These are phyloP conservation scores for Populus deltoides DNA, from an alignment of 345 rosid genomes.

Conservation along the genomic window DNA sequence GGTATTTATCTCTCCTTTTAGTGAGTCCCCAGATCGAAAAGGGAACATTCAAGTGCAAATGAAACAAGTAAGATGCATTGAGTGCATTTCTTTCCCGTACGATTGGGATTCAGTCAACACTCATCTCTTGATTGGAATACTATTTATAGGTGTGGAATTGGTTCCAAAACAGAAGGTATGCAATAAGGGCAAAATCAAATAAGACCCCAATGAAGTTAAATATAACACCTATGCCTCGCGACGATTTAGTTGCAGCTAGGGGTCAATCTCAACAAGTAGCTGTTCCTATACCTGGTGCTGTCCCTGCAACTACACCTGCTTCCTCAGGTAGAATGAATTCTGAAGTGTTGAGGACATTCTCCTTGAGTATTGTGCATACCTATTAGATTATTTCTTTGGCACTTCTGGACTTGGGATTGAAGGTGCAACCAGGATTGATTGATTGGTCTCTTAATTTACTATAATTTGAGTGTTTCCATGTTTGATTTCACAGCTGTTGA, in stretches of 20 bases:
- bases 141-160: conserved; percentile 86
- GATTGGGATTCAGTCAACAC: conserved; percentile 1
- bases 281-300: conserved; percentile 35
- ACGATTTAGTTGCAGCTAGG: conserved; percentile 57
- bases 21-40: conserved; percentile 73
- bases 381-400: neutral
- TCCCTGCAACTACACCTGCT: conserved; percentile 41
- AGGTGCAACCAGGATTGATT: neutral
- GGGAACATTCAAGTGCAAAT: conserved; percentile 85
- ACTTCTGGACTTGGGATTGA: neutral
- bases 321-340: conserved; percentile 49
- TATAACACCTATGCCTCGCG: conserved; percentile 63
- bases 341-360: conserved; percentile 7
- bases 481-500: neutral
- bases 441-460: neutral
- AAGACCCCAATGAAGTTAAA: conserved; percentile 80
- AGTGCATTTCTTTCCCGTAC: neutral
- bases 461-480: neutral
- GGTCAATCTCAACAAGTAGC: conserved; percentile 57
- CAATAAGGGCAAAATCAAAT: conserved; percentile 76
- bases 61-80: conserved; percentile 67
- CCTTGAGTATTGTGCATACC: neutral
- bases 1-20: conserved; percentile 30
- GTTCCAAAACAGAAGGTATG: conserved; percentile 98
- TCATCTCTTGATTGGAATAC: conserved; percentile 2